These are phyloP conservation scores for Setaria viridis DNA, from an alignment of 202 grass and related monocot genomes.

Conservation along the genomic window DNA sequence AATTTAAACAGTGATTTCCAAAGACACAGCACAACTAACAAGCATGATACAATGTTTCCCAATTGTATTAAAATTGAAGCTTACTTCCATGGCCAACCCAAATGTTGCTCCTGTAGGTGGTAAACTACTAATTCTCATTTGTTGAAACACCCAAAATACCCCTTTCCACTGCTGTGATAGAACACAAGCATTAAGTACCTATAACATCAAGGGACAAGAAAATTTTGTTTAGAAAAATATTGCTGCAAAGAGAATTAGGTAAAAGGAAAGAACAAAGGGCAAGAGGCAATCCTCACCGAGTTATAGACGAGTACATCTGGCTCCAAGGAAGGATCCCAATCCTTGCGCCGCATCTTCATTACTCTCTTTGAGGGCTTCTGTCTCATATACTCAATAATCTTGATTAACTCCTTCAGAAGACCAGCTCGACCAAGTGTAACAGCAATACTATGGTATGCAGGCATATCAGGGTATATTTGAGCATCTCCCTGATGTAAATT, in stretches of 20 bases:
- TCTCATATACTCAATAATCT: constrained; percentile 73
- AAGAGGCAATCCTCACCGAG: constrained; percentile 56
- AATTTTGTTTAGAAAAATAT: constrained; percentile 20
- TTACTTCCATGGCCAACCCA: constrained; percentile 98
- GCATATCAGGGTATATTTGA: constrained; percentile 95
- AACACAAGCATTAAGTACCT: constrained; percentile 93
- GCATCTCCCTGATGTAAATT: constrained; percentile 68
- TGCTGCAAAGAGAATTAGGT: constrained; percentile 4
- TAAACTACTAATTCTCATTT: constrained; percentile 74
- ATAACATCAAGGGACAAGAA: constrained; percentile 34
- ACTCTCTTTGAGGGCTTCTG: constrained; percentile 71
- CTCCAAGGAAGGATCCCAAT: constrained; percentile 86
- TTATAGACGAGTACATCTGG: constrained; percentile 90
- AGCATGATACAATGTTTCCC: not conserved
- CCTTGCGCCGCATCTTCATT: constrained; percentile 63
- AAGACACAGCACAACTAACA: not conserved
- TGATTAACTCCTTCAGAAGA: constrained; percentile 79
- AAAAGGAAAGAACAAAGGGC: constrained; percentile 29
- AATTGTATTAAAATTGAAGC: constrained; percentile 4
- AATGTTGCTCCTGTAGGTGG: constrained; percentile 82
- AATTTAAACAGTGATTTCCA: not conserved
- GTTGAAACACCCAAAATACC: constrained; percentile 91
- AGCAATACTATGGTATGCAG: constrained; percentile 91
- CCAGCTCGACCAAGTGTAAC: constrained; percentile 92
- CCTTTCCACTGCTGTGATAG: constrained; percentile 90